Conservation (phyloP, 2,329 filamentous ascomycete species). For the Penicillium corylophilum region DNA sequence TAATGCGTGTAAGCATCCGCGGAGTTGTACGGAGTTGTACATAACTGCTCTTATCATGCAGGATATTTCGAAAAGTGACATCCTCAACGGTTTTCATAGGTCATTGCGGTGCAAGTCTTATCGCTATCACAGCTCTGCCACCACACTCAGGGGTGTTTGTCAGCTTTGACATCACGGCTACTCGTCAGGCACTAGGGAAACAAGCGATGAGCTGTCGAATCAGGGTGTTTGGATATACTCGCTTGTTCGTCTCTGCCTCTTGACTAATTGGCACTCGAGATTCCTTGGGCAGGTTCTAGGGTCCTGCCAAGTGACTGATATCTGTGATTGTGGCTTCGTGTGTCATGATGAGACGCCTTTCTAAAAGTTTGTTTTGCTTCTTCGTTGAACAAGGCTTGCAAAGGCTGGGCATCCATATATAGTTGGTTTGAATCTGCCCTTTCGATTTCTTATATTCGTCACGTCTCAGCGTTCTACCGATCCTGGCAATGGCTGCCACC, state of each 20-base stretch:
- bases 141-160: not conserved
- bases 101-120: constrained; percentile 7
- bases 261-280: constrained; percentile 1
- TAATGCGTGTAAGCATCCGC: constrained; percentile 6
- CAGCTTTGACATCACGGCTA: not conserved
- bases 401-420: constrained; percentile 8
- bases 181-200: not conserved
- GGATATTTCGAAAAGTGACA: not conserved
- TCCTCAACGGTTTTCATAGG: constrained; percentile 5
- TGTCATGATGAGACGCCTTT: constrained; percentile 8
- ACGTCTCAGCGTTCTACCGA: not conserved
- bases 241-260: not conserved
- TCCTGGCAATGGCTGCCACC: constrained; percentile 17
- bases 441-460: not conserved
- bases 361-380: not conserved
- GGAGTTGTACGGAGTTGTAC: constrained; percentile 15
- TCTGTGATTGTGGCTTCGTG: constrained; percentile 7
- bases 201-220: constrained; percentile 13
- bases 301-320: constrained; percentile 2
- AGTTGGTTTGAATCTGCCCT: not conserved
- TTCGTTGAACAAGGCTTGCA: not conserved
- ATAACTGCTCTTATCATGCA: constrained; percentile 4
- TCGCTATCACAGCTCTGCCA: constrained; percentile 3
- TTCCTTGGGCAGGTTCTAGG: not conserved
- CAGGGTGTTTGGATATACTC: constrained; percentile 16